These are phyloP conservation scores for Candida ficus DNA, from an alignment of 805 yeast species.

Conservation along the genomic window DNA sequence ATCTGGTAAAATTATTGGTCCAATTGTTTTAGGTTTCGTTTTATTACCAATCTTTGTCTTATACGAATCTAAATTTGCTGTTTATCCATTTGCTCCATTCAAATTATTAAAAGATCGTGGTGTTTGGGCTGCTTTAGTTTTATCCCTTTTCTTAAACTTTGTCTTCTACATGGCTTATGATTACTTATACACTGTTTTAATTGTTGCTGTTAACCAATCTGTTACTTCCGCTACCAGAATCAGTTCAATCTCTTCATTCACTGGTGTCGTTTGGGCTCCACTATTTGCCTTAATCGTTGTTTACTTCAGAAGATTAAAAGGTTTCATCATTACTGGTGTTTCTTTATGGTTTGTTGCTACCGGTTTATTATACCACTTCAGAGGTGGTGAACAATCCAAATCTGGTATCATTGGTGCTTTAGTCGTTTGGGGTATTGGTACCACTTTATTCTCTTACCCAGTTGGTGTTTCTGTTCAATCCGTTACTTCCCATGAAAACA, in stretches of 20 bases:
- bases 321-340: constrained; percentile 55
- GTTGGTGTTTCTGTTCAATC: constrained; percentile 60
- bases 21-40: constrained; percentile 61
- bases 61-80: constrained; percentile 56
- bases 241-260: constrained; percentile 54
- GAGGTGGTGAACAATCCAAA: constrained; percentile 46
- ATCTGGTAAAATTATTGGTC: constrained; percentile 58
- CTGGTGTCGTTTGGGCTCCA: constrained; percentile 53
- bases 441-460: constrained; percentile 65
- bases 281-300: constrained; percentile 49
- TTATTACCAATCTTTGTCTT: constrained; percentile 51
- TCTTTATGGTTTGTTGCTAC: constrained; percentile 53
- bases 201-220: constrained; percentile 58
- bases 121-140: constrained; percentile 63
- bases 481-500: constrained; percentile 56
- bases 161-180: constrained; percentile 67
- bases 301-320: constrained; percentile 45
- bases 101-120: constrained; percentile 60
- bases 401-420: constrained; percentile 63
- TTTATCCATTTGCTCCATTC: constrained; percentile 60
- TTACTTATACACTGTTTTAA: constrained; percentile 59
- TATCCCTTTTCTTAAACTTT: constrained; percentile 55
- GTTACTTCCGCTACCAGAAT: constrained; percentile 60
- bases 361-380: constrained; percentile 53
- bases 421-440: constrained; percentile 62